phyloP scores from a whole-genome alignment of 306 rosid species.

The Erythrophleum fordii region DNA sequence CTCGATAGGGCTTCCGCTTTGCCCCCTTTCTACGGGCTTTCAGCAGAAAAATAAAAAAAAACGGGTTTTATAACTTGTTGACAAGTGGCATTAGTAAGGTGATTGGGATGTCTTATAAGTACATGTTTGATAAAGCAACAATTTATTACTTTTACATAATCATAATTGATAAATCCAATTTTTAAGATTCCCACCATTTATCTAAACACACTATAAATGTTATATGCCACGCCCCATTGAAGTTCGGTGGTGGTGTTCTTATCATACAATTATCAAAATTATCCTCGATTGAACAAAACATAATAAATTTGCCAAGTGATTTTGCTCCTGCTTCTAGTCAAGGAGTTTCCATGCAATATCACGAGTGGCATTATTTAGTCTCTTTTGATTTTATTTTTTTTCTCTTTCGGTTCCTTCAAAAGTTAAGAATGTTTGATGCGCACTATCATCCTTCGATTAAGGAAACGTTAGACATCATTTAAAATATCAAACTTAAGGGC shows the following conservation, averaged over 20 bases:
- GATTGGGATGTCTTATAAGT: too few relatives aligned
- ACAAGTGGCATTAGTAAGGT: constrained; percentile 19
- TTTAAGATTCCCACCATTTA: too few relatives aligned
- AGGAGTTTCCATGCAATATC: neutral
- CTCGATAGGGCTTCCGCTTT: too few relatives aligned
- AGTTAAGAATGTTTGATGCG: neutral
- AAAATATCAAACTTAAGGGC: neutral
- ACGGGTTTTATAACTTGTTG: neutral
- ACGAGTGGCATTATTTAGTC: too few relatives aligned
- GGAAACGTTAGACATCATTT: neutral
- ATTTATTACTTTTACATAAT: too few relatives aligned
- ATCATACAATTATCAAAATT: constrained; percentile 5
- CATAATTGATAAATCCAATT: too few relatives aligned
- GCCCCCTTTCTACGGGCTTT: neutral
- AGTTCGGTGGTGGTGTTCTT: constrained; percentile 10
- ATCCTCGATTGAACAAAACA: neutral
- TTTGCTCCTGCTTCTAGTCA: neutral
- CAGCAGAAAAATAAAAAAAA: neutral
- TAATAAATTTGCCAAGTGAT: neutral
- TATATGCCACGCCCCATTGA: neutral
- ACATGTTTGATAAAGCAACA: too few relatives aligned
- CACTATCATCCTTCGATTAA: neutral
- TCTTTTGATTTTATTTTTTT: neutral
- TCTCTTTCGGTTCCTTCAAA: too few relatives aligned
- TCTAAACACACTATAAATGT: too few relatives aligned